These are phyloP conservation scores for Tolypocladium pustulatum DNA, from an alignment of 2,329 filamentous ascomycete species.

Conservation along the genomic window DNA sequence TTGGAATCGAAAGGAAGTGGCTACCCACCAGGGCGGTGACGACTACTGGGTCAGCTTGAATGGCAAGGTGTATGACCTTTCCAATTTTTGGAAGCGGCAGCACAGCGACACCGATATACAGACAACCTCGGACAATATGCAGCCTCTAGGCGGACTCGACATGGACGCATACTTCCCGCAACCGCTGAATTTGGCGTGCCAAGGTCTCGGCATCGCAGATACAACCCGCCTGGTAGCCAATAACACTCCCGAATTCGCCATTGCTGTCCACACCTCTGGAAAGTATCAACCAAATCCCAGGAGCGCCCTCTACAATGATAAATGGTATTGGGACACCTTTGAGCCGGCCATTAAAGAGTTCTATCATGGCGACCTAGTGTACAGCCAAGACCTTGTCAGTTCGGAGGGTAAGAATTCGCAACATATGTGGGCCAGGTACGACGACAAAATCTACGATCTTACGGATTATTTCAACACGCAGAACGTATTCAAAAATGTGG, in stretches of 20 bases:
- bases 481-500: constrained; percentile 41
- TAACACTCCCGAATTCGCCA: constrained; percentile 42
- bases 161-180: constrained; percentile 79
- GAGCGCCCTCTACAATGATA: constrained; percentile 46
- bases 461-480: constrained; percentile 84
- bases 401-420: constrained; percentile 55
- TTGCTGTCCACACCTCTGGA: constrained; percentile 64
- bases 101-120: constrained; percentile 66
- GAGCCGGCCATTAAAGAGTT: constrained; percentile 71
- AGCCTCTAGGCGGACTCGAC: constrained; percentile 64
- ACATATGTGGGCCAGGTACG: constrained; percentile 71
- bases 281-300: constrained; percentile 40
- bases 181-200: constrained; percentile 66
- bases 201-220: constrained; percentile 54
- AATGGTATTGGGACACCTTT: constrained; percentile 74
- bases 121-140: constrained; percentile 56
- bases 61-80: constrained; percentile 85
- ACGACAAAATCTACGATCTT: constrained; percentile 73
- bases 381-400: constrained; percentile 46
- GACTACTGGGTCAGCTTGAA: constrained; percentile 84
- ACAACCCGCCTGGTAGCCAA: constrained; percentile 52
- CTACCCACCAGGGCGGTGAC: constrained; percentile 55
- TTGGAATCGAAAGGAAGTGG: constrained; percentile 64
- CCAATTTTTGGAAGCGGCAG: constrained; percentile 73
- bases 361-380: constrained; percentile 81